Conservation (phyloP, 768 basidiomycete genomes). For the Cytidiella melzeri region DNA sequence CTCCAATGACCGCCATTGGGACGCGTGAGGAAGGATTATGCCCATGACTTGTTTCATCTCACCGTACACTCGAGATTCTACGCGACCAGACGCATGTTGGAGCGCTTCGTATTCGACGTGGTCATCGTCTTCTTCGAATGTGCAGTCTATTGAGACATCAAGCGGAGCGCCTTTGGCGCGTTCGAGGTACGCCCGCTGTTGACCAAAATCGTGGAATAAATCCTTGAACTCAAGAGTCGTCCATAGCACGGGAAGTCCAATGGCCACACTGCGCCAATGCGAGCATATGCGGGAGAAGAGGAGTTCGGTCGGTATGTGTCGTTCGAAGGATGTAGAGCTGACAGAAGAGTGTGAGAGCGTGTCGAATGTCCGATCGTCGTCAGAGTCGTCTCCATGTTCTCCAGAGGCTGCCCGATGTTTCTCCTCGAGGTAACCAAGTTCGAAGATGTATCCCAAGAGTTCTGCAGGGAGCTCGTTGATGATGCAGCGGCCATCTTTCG, state of each 20-base stretch:
- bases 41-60: slow-evolving; percentile 19
- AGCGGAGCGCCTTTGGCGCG: slow-evolving; percentile 52
- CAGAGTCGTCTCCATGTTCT: neutral
- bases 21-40: slow-evolving; percentile 45
- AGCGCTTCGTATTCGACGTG: slow-evolving; percentile 9
- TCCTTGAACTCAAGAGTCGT: slow-evolving; percentile 33
- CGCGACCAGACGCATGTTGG: slow-evolving; percentile 13
- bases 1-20: slow-evolving; percentile 47
- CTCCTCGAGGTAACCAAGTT: neutral
- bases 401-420: slow-evolving; percentile 1
- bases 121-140: slow-evolving; percentile 19
- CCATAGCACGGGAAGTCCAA: slow-evolving; percentile 55
- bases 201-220: slow-evolving; percentile 34
- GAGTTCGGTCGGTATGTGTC: slow-evolving; percentile 36
- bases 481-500: slow-evolving; percentile 18
- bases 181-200: slow-evolving; percentile 39
- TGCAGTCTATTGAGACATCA: slow-evolving; percentile 39
- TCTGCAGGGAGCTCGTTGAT: slow-evolving; percentile 52
- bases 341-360: neutral
- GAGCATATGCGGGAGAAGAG: slow-evolving; percentile 55
- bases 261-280: slow-evolving; percentile 47
- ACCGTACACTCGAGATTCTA: slow-evolving; percentile 8
- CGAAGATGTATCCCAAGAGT: slow-evolving; percentile 44
- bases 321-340: slow-evolving; percentile 11
- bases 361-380: neutral